Conservation (phyloP, 352 stramenopile genomes). For the Blastocystis sp. region DNA sequence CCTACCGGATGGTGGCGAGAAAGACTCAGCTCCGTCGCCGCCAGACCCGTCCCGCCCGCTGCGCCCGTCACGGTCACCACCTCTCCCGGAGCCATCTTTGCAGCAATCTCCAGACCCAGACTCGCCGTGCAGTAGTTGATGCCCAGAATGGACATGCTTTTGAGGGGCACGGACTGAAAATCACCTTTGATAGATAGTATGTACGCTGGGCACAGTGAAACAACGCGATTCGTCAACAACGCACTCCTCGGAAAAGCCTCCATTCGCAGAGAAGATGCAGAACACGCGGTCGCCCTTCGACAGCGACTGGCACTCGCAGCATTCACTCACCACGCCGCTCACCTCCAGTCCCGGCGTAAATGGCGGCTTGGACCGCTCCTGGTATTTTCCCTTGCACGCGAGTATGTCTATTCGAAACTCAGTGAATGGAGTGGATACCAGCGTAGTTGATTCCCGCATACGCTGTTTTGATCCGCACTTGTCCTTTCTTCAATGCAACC, state of each 20-base stretch:
- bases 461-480: conserved; percentile 13
- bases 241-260: conserved; percentile 38
- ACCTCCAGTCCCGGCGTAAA: conserved; percentile 36
- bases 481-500: conserved; percentile 25
- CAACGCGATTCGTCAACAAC: conserved; percentile 25
- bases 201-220: conserved; percentile 5
- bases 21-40: conserved; percentile 18
- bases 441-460: conserved; percentile 54
- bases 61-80: conserved; percentile 36
- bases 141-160: not conserved
- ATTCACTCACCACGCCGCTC: conserved; percentile 3
- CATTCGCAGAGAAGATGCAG: conserved; percentile 23
- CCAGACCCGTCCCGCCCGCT: conserved; percentile 35
- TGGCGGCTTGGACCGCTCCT: conserved; percentile 2
- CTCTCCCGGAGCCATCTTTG: conserved; percentile 2
- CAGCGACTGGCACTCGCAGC: not conserved
- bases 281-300: conserved; percentile 16
- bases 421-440: not conserved
- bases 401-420: conserved; percentile 10
- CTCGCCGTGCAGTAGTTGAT: conserved; percentile 37
- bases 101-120: not conserved
- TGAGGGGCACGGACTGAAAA: not conserved
- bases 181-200: not conserved
- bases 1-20: not conserved
- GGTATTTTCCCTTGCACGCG: conserved; percentile 15